These are phyloP conservation scores for Didymosphaeria variabile DNA, from an alignment of 2,329 filamentous ascomycete genomes.

Conservation along the genomic window DNA sequence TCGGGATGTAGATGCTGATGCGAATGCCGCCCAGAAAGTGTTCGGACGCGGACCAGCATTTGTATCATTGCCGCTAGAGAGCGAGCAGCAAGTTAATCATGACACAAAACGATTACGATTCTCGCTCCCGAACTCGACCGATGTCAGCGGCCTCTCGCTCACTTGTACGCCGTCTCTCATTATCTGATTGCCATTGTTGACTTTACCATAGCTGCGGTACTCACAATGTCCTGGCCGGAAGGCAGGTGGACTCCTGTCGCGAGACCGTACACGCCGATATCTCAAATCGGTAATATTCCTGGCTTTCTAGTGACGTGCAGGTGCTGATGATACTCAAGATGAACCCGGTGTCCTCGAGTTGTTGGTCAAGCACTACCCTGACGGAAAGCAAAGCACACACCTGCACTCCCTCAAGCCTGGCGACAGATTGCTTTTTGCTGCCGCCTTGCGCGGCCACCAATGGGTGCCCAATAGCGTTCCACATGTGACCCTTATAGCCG, in stretches of 20 bases:
- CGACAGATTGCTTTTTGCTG: conserved; percentile 66
- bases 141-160: conserved; percentile 79
- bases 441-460: conserved; percentile 62
- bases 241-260: conserved; percentile 67
- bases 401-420: conserved; percentile 73
- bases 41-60: conserved; percentile 70
- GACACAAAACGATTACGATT: conserved; percentile 93
- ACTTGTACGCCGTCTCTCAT: conserved; percentile 69
- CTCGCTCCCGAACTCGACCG: conserved; percentile 78
- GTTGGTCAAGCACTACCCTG: conserved; percentile 73
- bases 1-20: conserved; percentile 20
- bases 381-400: conserved; percentile 70
- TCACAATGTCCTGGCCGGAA: conserved; percentile 68
- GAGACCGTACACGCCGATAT: conserved; percentile 73
- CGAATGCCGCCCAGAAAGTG: conserved; percentile 18
- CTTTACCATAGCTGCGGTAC: conserved; percentile 58
- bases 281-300: conserved; percentile 34
- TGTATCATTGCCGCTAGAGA: conserved; percentile 77
- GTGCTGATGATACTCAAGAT: conserved; percentile 40
- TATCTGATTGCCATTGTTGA: conserved; percentile 65
- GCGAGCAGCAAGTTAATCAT: conserved; percentile 80
- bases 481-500: conserved; percentile 70
- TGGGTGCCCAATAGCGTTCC: conserved; percentile 62
- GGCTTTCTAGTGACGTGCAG: not conserved
- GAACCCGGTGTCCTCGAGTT: conserved; percentile 69